A percentile compares a stretch with the other conserved stretches of the same genome.
Conservation (phyloP, 371 early-diverging fungal species). For the Mucor velutinosus region DNA sequence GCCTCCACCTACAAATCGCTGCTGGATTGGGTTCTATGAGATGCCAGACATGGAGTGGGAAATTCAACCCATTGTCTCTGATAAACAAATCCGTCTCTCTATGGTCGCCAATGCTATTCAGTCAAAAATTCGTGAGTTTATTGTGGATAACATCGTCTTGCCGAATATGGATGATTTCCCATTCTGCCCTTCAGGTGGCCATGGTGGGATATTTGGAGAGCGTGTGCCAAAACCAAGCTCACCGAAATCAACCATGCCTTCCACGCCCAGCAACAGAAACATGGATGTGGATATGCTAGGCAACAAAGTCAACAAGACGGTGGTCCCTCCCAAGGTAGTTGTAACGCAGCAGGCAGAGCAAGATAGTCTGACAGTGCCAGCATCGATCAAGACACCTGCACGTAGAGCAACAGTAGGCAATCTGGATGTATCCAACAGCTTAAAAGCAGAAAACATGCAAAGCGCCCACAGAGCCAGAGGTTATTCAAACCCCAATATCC, state of each 20-base stretch:
- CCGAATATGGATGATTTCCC: conserved; percentile 92
- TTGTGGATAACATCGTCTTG: conserved; percentile 78
- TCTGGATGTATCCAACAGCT: neutral
- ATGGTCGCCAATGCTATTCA: conserved; percentile 83
- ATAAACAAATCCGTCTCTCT: conserved; percentile 77
- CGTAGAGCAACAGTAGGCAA: conserved; percentile 21
- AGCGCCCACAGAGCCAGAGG: neutral
- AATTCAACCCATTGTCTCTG: conserved; percentile 83
- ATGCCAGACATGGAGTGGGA: conserved; percentile 76
- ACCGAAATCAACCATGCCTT: neutral
- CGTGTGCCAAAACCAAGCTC: conserved; percentile 22
- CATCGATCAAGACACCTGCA: conserved; percentile 7
- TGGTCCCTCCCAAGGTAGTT: conserved; percentile 1
- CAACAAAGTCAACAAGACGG: conserved; percentile 4
- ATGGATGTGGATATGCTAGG: conserved; percentile 19
- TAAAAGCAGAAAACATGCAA: neutral
- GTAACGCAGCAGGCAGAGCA: neutral
- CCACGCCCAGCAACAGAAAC: neutral
- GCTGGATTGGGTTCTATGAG: conserved; percentile 88
- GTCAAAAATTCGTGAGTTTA: conserved; percentile 77
- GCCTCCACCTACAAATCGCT: conserved; percentile 82
- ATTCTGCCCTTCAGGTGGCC: conserved; percentile 69
- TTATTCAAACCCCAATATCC: conserved; percentile 8
- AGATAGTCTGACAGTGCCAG: neutral
- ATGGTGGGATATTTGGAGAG: conserved; percentile 66